Evolutionary conservation across 208 protist genomes (phyloP), one percentile per base, ranked within the genome.

Genomic region (Entamoeba histolytica): DNA sequence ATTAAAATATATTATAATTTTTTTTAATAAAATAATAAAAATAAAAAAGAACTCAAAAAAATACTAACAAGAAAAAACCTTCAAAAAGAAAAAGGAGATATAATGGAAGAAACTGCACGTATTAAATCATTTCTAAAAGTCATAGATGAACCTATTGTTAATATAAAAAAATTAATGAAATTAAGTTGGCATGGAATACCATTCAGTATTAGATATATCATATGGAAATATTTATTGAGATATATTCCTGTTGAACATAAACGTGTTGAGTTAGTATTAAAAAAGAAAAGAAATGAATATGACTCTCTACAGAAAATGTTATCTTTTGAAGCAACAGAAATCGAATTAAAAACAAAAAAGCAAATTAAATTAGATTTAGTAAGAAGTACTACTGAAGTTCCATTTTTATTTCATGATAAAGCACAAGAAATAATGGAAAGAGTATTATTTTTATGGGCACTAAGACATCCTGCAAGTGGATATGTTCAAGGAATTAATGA

Each of bases 401-500:
- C 61, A 31, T 87, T 92, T 50, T 49, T 92, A 12, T 92, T n/a
- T 8, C 35, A 92, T 49, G 23, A 93, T 4, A 57, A 35, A 31
- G 69, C 51, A 6, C 93, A 94, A 49, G 47, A 93, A 8, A 94
- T 92, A 8, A 52, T 94, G 31, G 93, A 94, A 31, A 61, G 93
- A 12, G 87, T 94, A 15, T 91, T 94, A 28, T 94, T 93, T 49
- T 47, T 94, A 23, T 94, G 93, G 93, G 92, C 93, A 35, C 55
- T 94, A 15, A 15, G 93, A 19, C 92, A 94, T n/a, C 93, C 93
- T 17, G 93, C 93, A 23, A 92, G 93, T 73, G 93, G 93, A 44
- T 94, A 94, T 92, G 93, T 94, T n/a, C 93, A 94, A 92, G 92
- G 92, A 23, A 91, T 93, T 31, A 93, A 93, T 31, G 92, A 93